A percentile compares a stretch with the other conserved stretches of the same genome.
Evolutionary conservation across 1,284 basidiomycete species (phyloP).

Genomic region (Ceratobasidium sp.): DNA sequence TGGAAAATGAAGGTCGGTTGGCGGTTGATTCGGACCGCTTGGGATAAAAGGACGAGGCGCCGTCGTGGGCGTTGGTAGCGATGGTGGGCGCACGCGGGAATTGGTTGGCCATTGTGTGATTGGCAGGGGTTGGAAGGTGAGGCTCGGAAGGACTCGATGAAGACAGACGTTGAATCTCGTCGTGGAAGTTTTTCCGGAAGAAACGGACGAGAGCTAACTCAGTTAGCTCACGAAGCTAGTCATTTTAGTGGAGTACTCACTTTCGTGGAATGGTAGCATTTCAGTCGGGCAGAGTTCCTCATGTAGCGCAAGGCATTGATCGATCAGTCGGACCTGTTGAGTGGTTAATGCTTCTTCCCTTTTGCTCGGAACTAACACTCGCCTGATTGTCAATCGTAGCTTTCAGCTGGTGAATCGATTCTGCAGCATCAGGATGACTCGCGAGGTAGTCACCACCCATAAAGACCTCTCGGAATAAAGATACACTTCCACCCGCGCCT

Average conservation of each 20-base stretch:
- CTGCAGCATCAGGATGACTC: conserved; percentile 72
- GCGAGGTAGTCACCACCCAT: conserved; percentile 72
- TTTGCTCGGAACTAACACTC: conserved; percentile 42
- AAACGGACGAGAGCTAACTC: conserved; percentile 73
- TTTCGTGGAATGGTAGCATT: conserved; percentile 91
- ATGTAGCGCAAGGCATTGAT: conserved; percentile 84
- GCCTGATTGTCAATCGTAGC: conserved; percentile 84
- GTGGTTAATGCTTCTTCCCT: neutral
- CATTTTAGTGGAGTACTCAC: neutral
- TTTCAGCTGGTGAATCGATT: conserved; percentile 73
- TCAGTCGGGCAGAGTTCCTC: conserved; percentile 81
- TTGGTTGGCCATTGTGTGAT: neutral
- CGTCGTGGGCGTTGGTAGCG: conserved; percentile 25
- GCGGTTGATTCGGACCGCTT: conserved; percentile 34
- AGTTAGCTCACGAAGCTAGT: neutral
- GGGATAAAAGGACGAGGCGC: conserved; percentile 22
- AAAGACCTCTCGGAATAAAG: conserved; percentile 79
- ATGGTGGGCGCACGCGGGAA: conserved; percentile 30
- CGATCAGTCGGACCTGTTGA: conserved; percentile 74
- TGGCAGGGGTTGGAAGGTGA: conserved; percentile 9
- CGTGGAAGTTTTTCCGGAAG: conserved; percentile 88
- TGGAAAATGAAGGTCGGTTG: conserved; percentile 29
- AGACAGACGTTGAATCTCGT: conserved; percentile 78
- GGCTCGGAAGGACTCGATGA: conserved; percentile 46
- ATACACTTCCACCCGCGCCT: conserved; percentile 76